Percentiles rank a stretch among this genome's conserved stretches.
phyloP scores from a whole-genome alignment of 768 basidiomycete genomes.

The Termitomyces sp. region DNA sequence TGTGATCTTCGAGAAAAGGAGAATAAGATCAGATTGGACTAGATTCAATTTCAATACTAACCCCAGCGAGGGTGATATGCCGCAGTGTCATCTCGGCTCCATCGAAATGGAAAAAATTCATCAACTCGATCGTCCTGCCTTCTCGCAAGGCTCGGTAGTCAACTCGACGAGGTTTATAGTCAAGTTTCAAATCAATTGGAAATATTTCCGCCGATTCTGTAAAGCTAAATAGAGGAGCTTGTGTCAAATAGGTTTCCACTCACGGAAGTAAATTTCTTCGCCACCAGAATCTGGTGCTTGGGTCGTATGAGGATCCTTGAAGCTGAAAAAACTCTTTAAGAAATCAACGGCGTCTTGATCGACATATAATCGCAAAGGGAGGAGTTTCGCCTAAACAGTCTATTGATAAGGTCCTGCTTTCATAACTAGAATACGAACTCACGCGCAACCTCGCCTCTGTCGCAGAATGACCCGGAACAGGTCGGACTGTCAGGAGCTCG shows the following conservation, averaged over 20 bases:
- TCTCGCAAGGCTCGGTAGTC: slow-evolving; percentile 88
- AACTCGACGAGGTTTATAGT: slow-evolving; percentile 97
- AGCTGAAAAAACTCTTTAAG: slow-evolving; percentile 92
- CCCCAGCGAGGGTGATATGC: slow-evolving; percentile 87
- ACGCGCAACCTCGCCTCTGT: slow-evolving; percentile 80
- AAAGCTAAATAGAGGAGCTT: not conserved
- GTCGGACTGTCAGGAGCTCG: slow-evolving; percentile 70
- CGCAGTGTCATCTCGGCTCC: slow-evolving; percentile 97
- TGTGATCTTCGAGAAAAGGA: slow-evolving; percentile 55
- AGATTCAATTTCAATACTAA: slow-evolving; percentile 33
- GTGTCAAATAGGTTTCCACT: slow-evolving; percentile 17
- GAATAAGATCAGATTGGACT: not conserved
- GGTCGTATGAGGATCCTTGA: slow-evolving; percentile 55
- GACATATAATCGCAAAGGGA: slow-evolving; percentile 88
- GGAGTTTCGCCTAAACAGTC: slow-evolving; percentile 66
- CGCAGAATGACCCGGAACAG: slow-evolving; percentile 57
- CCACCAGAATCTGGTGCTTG: slow-evolving; percentile 29
- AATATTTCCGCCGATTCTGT: slow-evolving; percentile 92
- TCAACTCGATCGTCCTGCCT: slow-evolving; percentile 90
- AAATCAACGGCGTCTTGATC: slow-evolving; percentile 99
- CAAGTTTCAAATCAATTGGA: slow-evolving; percentile 91
- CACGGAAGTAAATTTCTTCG: slow-evolving; percentile 71
- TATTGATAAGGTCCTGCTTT: not conserved
- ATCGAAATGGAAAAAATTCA: slow-evolving; percentile 99
- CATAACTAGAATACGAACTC: slow-evolving; percentile 18